phyloP scores from a whole-genome alignment of 2,329 filamentous ascomycete species.

The Albophoma yamanashiensis region DNA sequence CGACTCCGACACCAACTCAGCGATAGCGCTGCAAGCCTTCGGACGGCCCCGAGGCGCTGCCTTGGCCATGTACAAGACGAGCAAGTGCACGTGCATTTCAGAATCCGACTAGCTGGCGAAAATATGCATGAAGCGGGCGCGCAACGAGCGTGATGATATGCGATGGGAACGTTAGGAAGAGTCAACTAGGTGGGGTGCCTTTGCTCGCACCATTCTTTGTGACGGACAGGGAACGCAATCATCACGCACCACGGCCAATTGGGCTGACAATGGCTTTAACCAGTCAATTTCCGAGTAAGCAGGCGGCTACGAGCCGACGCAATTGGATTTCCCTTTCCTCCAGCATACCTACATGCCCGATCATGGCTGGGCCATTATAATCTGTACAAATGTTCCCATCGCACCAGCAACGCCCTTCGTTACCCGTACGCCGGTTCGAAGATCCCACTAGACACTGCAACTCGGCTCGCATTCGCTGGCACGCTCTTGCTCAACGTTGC shows the following conservation, averaged over 20 bases:
- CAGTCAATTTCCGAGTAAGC: neutral
- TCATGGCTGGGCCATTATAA: neutral
- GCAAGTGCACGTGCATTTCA: neutral
- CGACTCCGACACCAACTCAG: conserved; percentile 42
- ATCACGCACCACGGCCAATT: neutral
- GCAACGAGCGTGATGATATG: neutral
- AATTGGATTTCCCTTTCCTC: neutral
- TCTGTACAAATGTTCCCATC: neutral
- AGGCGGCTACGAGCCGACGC: neutral
- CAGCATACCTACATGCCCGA: neutral
- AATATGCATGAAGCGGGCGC: neutral
- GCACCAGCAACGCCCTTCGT: neutral
- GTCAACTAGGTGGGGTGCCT: neutral
- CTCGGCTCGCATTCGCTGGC: neutral
- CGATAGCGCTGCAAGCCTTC: conserved; percentile 16
- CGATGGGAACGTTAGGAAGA: neutral
- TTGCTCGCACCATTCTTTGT: neutral
- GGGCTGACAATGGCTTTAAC: neutral
- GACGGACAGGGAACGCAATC: neutral
- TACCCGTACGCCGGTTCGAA: neutral
- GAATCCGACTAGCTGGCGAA: neutral
- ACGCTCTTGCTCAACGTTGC: conserved; percentile 23
- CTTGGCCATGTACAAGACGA: neutral
- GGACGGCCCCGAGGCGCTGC: neutral
- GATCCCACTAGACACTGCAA: neutral